Percentiles rank a stretch among this genome's conserved stretches.
Evolutionary conservation across 2,329 filamentous ascomycete species (phyloP).

Genomic region (Verruconis gallopava): DNA sequence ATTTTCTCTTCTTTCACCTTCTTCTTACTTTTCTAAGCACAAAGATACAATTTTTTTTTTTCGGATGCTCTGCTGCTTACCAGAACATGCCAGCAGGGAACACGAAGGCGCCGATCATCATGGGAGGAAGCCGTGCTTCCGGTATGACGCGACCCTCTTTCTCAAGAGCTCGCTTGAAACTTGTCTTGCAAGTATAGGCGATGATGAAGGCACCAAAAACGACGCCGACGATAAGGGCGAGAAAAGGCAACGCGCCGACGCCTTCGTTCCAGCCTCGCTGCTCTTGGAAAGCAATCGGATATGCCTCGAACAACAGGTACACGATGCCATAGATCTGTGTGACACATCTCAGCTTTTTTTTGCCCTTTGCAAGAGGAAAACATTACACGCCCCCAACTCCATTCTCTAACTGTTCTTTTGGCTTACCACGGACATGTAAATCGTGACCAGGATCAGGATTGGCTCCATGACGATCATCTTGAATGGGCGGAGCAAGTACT

Average conservation of each 20-base stretch:
- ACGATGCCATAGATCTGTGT: conserved; percentile 32
- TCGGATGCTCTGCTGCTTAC: too few species aligned
- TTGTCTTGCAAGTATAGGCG: conserved; percentile 21
- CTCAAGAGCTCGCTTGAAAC: conserved; percentile 20
- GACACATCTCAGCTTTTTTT: conserved; percentile 11
- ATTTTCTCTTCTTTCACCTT: too few species aligned
- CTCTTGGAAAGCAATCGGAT: conserved; percentile 33
- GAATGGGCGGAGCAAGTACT: conserved; percentile 33
- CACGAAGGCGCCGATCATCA: conserved; percentile 41
- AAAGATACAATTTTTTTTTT: too few species aligned
- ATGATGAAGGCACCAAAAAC: conserved; percentile 21
- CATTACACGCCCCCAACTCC: conserved; percentile 14
- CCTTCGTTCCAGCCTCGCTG: conserved; percentile 28
- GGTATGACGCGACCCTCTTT: conserved; percentile 24
- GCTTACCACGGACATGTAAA: conserved; percentile 28
- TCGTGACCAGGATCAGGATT: conserved; percentile 34
- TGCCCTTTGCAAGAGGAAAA: not conserved
- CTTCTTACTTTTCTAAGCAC: too few species aligned
- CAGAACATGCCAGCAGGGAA: conserved; percentile 37
- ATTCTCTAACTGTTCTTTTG: too few species aligned
- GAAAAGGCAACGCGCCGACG: conserved; percentile 30
- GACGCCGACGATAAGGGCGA: conserved; percentile 30
- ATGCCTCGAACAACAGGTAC: conserved; percentile 37
- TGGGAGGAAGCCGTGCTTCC: conserved; percentile 33
- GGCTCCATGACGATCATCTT: conserved; percentile 35